Percentiles rank a stretch among this genome's conserved stretches.
Conservation (phyloP, 805 yeast species). For the Wickerhamiella alocasiicola region DNA sequence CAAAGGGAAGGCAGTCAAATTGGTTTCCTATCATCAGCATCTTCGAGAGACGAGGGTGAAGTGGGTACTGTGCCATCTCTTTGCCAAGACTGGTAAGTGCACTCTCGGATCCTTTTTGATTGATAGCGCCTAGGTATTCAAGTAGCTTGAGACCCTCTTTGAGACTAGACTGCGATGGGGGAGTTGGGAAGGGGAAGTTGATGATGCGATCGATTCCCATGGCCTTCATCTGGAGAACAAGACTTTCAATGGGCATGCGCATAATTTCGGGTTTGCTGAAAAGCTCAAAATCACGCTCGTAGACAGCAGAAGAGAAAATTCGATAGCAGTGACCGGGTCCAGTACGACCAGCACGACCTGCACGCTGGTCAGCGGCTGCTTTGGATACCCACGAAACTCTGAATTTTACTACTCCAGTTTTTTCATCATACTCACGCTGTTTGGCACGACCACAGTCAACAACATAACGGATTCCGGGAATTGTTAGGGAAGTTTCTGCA, state of each 20-base stretch:
- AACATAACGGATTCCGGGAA: conserved; percentile 89
- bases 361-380: conserved; percentile 90
- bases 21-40: conserved; percentile 83
- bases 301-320: conserved; percentile 84
- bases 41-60: conserved; percentile 86
- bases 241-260: conserved; percentile 92
- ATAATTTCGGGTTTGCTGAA: conserved; percentile 83
- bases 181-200: conserved; percentile 94
- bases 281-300: conserved; percentile 69
- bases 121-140: conserved; percentile 66
- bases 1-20: conserved; percentile 67
- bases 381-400: conserved; percentile 86
- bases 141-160: conserved; percentile 55
- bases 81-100: conserved; percentile 66
- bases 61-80: conserved; percentile 81
- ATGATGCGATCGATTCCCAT: conserved; percentile 88
- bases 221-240: conserved; percentile 89
- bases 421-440: conserved; percentile 69
- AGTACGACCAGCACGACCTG: conserved; percentile 97
- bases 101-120: conserved; percentile 31
- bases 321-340: conserved; percentile 98
- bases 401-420: conserved; percentile 84
- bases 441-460: conserved; percentile 92
- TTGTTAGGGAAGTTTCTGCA: conserved; percentile 94
- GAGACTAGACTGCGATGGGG: conserved; percentile 57